A percentile compares a stretch with the other conserved stretches of the same genome.
Conservation (phyloP, 2,329 filamentous ascomycete genomes). For the Penicillium freii region DNA sequence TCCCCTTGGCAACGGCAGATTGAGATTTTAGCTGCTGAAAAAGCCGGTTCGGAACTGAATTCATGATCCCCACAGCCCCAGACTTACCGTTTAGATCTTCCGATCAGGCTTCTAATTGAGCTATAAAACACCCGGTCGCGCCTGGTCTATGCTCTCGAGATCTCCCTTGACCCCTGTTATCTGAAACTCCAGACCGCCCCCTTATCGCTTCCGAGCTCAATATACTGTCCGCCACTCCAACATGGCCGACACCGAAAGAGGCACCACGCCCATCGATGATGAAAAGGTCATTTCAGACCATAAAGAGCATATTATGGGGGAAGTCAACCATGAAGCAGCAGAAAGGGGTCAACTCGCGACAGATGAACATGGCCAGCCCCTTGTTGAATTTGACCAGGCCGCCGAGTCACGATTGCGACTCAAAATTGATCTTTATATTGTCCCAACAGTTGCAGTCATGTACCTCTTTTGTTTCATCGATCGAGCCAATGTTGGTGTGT, state of each 20-base stretch:
- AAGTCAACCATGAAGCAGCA: conserved; percentile 39
- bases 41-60: neutral
- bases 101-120: neutral
- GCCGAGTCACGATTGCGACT: conserved; percentile 58
- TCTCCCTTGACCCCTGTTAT: neutral
- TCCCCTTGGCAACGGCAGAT: conserved; percentile 15
- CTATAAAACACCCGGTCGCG: conserved; percentile 3
- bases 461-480: conserved; percentile 75
- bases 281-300: conserved; percentile 22
- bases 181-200: neutral
- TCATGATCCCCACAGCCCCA: conserved; percentile 8
- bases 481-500: conserved; percentile 66
- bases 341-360: conserved; percentile 49
- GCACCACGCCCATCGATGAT: conserved; percentile 16
- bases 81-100: neutral
- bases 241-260: conserved; percentile 10
- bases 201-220: neutral
- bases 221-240: neutral
- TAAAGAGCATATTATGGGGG: conserved; percentile 16
- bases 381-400: conserved; percentile 55
- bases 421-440: conserved; percentile 65
- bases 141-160: neutral
- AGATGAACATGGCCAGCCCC: conserved; percentile 52
- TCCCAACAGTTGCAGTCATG: conserved; percentile 64
- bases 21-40: neutral